These are phyloP conservation scores for Thielaviopsis populi DNA, from an alignment of 2,329 filamentous ascomycete species.

Conservation along the genomic window DNA sequence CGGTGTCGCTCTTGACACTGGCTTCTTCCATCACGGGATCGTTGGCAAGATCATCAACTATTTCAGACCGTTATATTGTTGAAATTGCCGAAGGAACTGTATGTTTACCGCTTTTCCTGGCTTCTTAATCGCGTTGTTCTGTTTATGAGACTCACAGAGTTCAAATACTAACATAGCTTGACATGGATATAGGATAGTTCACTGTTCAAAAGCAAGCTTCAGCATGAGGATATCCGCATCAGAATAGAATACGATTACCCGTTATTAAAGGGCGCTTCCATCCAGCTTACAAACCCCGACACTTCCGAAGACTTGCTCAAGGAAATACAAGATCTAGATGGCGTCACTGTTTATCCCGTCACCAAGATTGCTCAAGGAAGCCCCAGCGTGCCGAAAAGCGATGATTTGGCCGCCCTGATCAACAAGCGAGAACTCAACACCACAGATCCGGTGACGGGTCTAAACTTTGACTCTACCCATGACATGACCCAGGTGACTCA, in stretches of 20 bases:
- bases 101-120: constrained; percentile 17
- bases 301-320: constrained; percentile 30
- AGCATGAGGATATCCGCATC: constrained; percentile 27
- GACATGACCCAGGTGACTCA: constrained; percentile 42
- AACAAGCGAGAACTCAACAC: not conserved
- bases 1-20: constrained; percentile 26
- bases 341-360: constrained; percentile 37
- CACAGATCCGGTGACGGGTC: constrained; percentile 6
- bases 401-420: not conserved
- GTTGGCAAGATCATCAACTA: constrained; percentile 6
- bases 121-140: not conserved
- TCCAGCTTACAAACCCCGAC: constrained; percentile 35
- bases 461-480: constrained; percentile 31
- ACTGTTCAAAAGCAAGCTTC: constrained; percentile 27
- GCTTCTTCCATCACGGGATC: constrained; percentile 22
- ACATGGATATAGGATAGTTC: constrained; percentile 26
- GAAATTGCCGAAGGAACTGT: constrained; percentile 38
- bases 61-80: constrained; percentile 38
- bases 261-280: constrained; percentile 40
- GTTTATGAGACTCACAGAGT: not conserved
- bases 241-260: constrained; percentile 35
- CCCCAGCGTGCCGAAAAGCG: constrained; percentile 24
- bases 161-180: not conserved
- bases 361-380: constrained; percentile 29
- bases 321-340: constrained; percentile 29